A percentile compares a stretch with the other conserved stretches of the same genome.
Conservation (phyloP, 2,329 filamentous ascomycete genomes). For the Botrytis fabae region DNA sequence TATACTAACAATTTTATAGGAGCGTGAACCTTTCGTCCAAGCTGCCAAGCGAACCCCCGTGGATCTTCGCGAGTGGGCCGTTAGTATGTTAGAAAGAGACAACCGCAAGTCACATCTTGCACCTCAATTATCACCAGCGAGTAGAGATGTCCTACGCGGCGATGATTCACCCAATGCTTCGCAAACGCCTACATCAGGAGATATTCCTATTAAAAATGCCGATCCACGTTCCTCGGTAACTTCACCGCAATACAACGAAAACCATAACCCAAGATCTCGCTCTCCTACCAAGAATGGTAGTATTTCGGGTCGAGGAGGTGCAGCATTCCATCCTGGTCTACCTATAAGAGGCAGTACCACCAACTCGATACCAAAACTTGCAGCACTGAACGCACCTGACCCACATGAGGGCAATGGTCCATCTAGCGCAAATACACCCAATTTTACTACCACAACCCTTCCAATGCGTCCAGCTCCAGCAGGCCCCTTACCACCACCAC, state of each 20-base stretch:
- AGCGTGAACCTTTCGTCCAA: constrained; percentile 90
- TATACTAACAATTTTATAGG: constrained; percentile 52
- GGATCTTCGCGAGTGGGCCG: constrained; percentile 88
- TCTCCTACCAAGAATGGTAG: constrained; percentile 45
- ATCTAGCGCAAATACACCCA: constrained; percentile 49
- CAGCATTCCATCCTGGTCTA: constrained; percentile 47
- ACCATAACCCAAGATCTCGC: constrained; percentile 41
- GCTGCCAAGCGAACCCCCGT: constrained; percentile 96
- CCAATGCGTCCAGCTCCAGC: constrained; percentile 62
- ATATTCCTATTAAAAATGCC: constrained; percentile 66
- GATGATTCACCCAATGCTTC: constrained; percentile 43
- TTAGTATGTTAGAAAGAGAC: constrained; percentile 89
- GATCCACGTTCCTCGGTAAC: constrained; percentile 48
- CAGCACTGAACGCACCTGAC: constrained; percentile 44
- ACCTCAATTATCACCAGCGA: constrained; percentile 75
- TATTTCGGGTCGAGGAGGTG: constrained; percentile 49
- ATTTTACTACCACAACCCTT: constrained; percentile 53
- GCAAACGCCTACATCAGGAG: constrained; percentile 67
- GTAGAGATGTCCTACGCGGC: constrained; percentile 68
- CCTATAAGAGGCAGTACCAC: constrained; percentile 53
- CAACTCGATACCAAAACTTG: constrained; percentile 54
- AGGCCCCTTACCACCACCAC: constrained; percentile 61
- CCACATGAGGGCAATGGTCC: constrained; percentile 38
- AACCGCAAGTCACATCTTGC: constrained; percentile 93
- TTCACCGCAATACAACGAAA: constrained; percentile 44